These are phyloP conservation scores for Beauveria pseudobassiana DNA, from an alignment of 2,329 filamentous ascomycete species.

Conservation along the genomic window DNA sequence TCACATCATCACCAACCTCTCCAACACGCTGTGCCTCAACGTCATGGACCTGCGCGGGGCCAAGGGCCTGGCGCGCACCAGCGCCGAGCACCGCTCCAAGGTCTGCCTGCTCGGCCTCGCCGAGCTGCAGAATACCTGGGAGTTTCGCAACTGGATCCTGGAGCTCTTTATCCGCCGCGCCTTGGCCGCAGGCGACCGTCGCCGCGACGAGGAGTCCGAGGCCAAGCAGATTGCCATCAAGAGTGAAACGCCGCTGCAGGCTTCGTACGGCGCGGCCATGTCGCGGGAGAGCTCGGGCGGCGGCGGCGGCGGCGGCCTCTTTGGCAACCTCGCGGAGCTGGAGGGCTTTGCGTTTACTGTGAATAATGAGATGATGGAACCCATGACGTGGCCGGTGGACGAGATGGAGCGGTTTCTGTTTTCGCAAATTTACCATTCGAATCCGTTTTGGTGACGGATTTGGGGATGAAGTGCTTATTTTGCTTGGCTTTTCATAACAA, in stretches of 20 bases:
- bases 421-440: conserved; percentile 36
- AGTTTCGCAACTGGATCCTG: conserved; percentile 40
- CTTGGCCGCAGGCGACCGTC: conserved; percentile 29
- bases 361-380: conserved; percentile 8
- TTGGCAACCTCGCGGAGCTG: neutral
- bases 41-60: conserved; percentile 33
- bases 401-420: conserved; percentile 16
- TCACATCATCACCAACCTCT: conserved; percentile 40
- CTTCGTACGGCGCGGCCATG: conserved; percentile 7
- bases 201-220: neutral
- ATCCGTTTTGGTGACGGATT: conserved; percentile 50
- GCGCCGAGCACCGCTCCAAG: conserved; percentile 41
- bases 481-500: neutral
- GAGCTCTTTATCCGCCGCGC: conserved; percentile 41
- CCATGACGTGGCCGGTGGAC: conserved; percentile 14
- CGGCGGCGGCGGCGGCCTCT: neutral
- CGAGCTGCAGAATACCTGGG: conserved; percentile 42
- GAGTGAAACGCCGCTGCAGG: conserved; percentile 4
- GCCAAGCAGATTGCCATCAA: neutral
- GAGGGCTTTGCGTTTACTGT: conserved; percentile 5
- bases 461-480: neutral
- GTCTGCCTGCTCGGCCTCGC: conserved; percentile 38
- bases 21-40: conserved; percentile 41
- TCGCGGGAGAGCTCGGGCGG: neutral
- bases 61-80: conserved; percentile 29